Evolutionary conservation across 1,284 basidiomycete species (phyloP), one percentile per base, ranked within the genome.

Genomic region (Macrocystidia cucumis): DNA sequence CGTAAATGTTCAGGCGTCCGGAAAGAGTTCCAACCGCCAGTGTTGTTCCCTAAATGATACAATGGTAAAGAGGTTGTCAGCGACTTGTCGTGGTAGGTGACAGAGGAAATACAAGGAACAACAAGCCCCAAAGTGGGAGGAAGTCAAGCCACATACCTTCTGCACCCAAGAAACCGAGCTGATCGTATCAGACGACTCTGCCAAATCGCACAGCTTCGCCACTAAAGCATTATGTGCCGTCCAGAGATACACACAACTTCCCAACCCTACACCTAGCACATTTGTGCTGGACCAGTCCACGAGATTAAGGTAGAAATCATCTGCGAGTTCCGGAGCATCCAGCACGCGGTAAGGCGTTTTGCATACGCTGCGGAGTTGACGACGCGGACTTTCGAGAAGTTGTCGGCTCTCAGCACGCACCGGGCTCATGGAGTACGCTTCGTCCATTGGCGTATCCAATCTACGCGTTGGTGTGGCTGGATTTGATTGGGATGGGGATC

Each of bases 271-370:
- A 8, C 88, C 92, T 0, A 98, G 76, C 0, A 97, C 79, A 54
- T 98, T 97, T 5, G 89, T 92, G 35, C 81, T 85, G 1, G 87
- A 91, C 95, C 96, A 98, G 45, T 98, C 95, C 11, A 98, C 92
- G 11, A 98, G 72, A 51, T 98, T 98, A 44, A 98, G 81, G 52
- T 98, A 98, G 59, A 97, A 98, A 56, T 98, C 96, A 57, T 98
- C 95, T 44, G 88, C 87, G 4, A 98, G 77, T 44, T 98, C 93
- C 0, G 95, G 96, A 1, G 96, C 96, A 54, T 98, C 95, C 14
- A 98, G 74, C 0, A 98, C 95, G 45, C 97, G 85, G 67, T 95
- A 98, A 0, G 96, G 96, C 0, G 95, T 96, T 56, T 95, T 93
- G 62, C 86, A 89, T 1, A 98, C 82, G 41, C 73, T 81, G 21